A percentile compares a stretch with the other conserved stretches of the same genome.
These are phyloP conservation scores for Hirsutella thompsonii DNA, from an alignment of 2,329 filamentous ascomycete species.

Conservation along the genomic window DNA sequence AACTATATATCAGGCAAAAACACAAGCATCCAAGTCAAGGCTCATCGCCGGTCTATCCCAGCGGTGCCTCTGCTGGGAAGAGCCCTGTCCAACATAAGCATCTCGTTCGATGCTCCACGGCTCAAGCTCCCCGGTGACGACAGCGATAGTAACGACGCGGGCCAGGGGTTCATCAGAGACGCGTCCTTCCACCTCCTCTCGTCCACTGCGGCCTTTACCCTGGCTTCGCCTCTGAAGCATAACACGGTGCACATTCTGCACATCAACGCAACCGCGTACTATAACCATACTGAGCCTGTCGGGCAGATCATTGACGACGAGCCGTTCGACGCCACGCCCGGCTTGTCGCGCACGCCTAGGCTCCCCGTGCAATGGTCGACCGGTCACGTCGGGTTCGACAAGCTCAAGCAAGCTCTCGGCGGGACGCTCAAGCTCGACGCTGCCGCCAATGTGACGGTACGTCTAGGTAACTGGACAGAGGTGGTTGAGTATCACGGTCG, in stretches of 20 bases:
- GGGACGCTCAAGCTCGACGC: slow-evolving; percentile 70
- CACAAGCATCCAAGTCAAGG: slow-evolving; percentile 61
- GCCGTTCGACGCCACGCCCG: slow-evolving; percentile 67
- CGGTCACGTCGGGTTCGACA: slow-evolving; percentile 69
- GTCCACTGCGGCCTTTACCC: slow-evolving; percentile 72
- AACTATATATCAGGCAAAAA: slow-evolving; percentile 83
- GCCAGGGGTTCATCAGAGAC: slow-evolving; percentile 63
- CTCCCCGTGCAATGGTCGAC: slow-evolving; percentile 74
- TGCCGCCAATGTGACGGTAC: slow-evolving; percentile 59
- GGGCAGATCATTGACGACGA: slow-evolving; percentile 65
- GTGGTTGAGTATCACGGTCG: slow-evolving; percentile 55
- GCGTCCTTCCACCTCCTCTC: slow-evolving; percentile 79
- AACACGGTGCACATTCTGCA: slow-evolving; percentile 66
- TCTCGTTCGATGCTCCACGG: slow-evolving; percentile 60
- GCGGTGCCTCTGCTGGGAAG: slow-evolving; percentile 57
- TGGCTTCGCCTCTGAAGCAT: slow-evolving; percentile 64
- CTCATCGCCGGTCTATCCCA: slow-evolving; percentile 63
- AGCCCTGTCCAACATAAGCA: slow-evolving; percentile 56
- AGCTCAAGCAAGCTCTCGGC: slow-evolving; percentile 66
- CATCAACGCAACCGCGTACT: slow-evolving; percentile 75
- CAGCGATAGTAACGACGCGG: slow-evolving; percentile 18
- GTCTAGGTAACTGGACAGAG: slow-evolving; percentile 64
- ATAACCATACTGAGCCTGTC: slow-evolving; percentile 66
- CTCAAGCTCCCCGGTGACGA: slow-evolving; percentile 43
- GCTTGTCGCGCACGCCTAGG: slow-evolving; percentile 56